Conservation (phyloP, 495 filamentous ascomycete species). For the Lineolata rhizophorae region DNA sequence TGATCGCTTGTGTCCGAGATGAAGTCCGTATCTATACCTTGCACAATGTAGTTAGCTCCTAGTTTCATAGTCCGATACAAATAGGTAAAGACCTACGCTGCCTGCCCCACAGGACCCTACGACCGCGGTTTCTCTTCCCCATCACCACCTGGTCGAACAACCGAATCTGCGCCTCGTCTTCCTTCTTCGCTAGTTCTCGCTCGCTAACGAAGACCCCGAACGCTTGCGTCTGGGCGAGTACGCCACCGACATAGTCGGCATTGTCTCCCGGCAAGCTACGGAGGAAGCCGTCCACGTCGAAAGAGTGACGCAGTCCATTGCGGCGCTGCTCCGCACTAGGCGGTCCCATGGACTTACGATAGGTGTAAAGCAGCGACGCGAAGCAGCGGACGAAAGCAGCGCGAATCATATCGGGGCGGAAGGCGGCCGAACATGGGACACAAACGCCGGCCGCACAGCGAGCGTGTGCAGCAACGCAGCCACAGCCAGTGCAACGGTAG, state of each 20-base stretch:
- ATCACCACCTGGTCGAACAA: slow-evolving; percentile 93
- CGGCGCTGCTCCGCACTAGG: slow-evolving; percentile 69
- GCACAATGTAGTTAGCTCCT: slow-evolving; percentile 19
- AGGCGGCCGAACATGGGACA: slow-evolving; percentile 73
- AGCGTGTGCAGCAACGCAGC: slow-evolving; percentile 53
- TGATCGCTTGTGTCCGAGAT: slow-evolving; percentile 75
- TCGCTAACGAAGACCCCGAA: slow-evolving; percentile 97
- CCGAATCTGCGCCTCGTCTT: slow-evolving; percentile 47
- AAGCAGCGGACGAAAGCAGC: slow-evolving; percentile 89
- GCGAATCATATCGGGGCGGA: slow-evolving; percentile 73
- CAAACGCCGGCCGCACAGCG: slow-evolving; percentile 64
- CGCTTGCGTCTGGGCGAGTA: slow-evolving; percentile 24
- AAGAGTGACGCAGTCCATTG: slow-evolving; percentile 65
- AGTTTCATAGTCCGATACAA: no score
- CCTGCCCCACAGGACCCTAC: slow-evolving; percentile 20
- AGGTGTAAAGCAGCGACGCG: slow-evolving; percentile 87
- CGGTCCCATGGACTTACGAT: slow-evolving; percentile 60
- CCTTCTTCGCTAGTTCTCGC: slow-evolving; percentile 44
- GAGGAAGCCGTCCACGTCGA: slow-evolving; percentile 87
- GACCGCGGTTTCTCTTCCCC: slow-evolving; percentile 76
- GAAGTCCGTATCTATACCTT: slow-evolving; percentile 38
- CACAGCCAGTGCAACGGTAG: no score
- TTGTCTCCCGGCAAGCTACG: slow-evolving; percentile 79
- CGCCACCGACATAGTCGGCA: slow-evolving; percentile 50
- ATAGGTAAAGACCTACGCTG: slow-evolving; percentile 10